These are phyloP conservation scores for Hortaea sp. DNA, from an alignment of 2,329 filamentous ascomycete genomes.

Conservation along the genomic window DNA sequence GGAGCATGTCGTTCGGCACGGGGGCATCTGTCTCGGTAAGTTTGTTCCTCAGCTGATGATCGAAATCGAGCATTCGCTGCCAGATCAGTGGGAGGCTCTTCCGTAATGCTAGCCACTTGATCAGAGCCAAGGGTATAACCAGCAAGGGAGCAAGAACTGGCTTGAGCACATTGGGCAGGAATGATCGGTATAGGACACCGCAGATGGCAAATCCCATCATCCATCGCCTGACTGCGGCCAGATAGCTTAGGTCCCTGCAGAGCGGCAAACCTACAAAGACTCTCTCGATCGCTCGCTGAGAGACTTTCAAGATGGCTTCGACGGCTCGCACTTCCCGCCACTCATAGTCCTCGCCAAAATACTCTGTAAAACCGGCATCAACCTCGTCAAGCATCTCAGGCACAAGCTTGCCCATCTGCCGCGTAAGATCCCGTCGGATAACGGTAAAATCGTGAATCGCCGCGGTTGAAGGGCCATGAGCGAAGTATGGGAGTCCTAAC, in stretches of 20 bases:
- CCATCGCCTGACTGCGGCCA: neutral
- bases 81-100: neutral
- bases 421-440: slow-evolving; percentile 6
- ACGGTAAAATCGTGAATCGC: slow-evolving; percentile 8
- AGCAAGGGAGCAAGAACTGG: neutral
- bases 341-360: too few relatives aligned
- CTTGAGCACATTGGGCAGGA: neutral
- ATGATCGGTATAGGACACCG: neutral
- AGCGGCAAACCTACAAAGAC: neutral
- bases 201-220: neutral
- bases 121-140: neutral
- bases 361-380: neutral
- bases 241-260: neutral
- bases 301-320: neutral
- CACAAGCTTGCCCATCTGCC: slow-evolving; percentile 4
- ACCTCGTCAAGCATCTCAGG: slow-evolving; percentile 6
- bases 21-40: neutral
- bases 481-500: slow-evolving; percentile 3
- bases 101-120: neutral
- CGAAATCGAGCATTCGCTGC: neutral
- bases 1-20: slow-evolving; percentile 6
- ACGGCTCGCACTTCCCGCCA: slow-evolving; percentile 4
- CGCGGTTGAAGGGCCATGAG: slow-evolving; percentile 3
- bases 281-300: neutral
- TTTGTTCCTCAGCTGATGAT: neutral